phyloP scores from a whole-genome alignment of 768 basidiomycete species.

The Mycena maculata region DNA sequence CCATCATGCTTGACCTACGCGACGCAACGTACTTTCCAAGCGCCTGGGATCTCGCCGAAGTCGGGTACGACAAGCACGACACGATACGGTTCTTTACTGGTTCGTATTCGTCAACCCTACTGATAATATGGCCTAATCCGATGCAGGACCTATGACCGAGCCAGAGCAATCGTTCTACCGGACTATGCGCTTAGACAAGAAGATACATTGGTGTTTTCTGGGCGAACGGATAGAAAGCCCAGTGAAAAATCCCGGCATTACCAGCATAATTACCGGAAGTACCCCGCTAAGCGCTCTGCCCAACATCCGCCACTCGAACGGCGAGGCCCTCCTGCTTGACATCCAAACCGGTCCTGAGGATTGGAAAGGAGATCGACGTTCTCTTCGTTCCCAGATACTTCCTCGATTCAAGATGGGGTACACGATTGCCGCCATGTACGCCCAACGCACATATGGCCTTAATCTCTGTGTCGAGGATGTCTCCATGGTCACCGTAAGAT shows the following conservation, averaged over 20 bases:
- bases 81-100: conserved; percentile 19
- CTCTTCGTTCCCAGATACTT: conserved; percentile 13
- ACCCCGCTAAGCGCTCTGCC: conserved; percentile 6
- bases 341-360: conserved; percentile 14
- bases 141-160: conserved; percentile 17
- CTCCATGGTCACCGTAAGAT: conserved; percentile 15
- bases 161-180: conserved; percentile 10
- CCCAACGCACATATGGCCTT: conserved; percentile 3
- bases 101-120: conserved; percentile 11
- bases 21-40: conserved; percentile 17
- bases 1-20: conserved; percentile 21
- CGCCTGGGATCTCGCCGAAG: conserved; percentile 12
- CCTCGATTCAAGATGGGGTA: conserved; percentile 19
- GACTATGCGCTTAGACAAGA: conserved; percentile 13
- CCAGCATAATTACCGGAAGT: conserved; percentile 7
- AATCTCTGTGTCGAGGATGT: conserved; percentile 15
- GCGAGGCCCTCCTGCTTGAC: conserved; percentile 18
- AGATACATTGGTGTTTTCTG: conserved; percentile 15
- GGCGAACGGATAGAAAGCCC: conserved; percentile 15
- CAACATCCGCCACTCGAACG: conserved; percentile 17
- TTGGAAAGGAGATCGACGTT: conserved; percentile 15
- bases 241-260: conserved; percentile 3
- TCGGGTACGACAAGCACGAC: conserved; percentile 16
- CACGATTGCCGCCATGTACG: conserved; percentile 17
- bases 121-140: conserved; percentile 12